These are phyloP conservation scores for Phanerochaete sordida DNA, from an alignment of 768 basidiomycete species.

Conservation along the genomic window DNA sequence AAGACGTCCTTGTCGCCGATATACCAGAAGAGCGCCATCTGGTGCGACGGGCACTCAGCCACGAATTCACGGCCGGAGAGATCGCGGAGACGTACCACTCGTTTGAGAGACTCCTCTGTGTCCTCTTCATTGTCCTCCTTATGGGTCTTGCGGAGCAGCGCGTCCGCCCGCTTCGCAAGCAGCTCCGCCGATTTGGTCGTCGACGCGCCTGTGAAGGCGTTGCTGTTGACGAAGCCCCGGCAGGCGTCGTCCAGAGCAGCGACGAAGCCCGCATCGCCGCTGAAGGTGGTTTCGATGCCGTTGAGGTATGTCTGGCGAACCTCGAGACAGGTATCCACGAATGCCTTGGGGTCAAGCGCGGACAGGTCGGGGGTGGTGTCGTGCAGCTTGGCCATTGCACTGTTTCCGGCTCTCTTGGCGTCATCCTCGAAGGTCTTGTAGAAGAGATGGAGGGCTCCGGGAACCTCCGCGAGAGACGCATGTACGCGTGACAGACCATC, in stretches of 20 bases:
- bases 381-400: slow-evolving; percentile 70
- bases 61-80: background rate
- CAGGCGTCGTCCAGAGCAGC: slow-evolving; percentile 94
- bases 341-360: slow-evolving; percentile 87
- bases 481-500: slow-evolving; percentile 97
- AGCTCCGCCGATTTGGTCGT: slow-evolving; percentile 87
- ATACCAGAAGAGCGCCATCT: slow-evolving; percentile 99
- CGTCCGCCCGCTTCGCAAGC: slow-evolving; percentile 90
- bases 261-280: slow-evolving; percentile 90
- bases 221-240: slow-evolving; percentile 92
- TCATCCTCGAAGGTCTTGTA: slow-evolving; percentile 93
- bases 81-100: slow-evolving; percentile 58
- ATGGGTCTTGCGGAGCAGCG: slow-evolving; percentile 89
- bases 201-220: slow-evolving; percentile 83
- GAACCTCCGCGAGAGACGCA: slow-evolving; percentile 83
- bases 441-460: slow-evolving; percentile 85
- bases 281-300: slow-evolving; percentile 86
- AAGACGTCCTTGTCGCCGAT: slow-evolving; percentile 99
- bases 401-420: slow-evolving; percentile 86
- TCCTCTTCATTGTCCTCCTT: slow-evolving; percentile 92
- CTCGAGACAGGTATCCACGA: slow-evolving; percentile 88
- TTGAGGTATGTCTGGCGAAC: slow-evolving; percentile 91
- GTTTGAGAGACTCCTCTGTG: slow-evolving; percentile 83
- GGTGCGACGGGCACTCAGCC: too few relatives aligned
- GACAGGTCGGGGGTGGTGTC: slow-evolving; percentile 50